Base-by-base conservation (phyloP, 1,284 basidiomycete genomes). In the Earliella scabrosa region DNA sequence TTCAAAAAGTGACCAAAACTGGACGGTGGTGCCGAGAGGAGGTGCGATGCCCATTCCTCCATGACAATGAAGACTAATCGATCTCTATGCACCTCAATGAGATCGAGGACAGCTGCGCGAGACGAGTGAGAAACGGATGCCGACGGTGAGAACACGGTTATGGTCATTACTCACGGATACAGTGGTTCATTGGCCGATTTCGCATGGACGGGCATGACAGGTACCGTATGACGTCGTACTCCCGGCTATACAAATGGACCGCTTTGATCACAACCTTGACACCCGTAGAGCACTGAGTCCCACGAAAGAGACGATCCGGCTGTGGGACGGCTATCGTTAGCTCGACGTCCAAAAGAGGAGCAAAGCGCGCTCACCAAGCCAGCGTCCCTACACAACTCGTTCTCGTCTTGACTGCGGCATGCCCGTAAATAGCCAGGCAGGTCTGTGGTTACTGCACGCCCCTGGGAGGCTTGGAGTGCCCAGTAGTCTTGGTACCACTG, bases 11-110 rank as follows among this genome's bases (percentile, higher is more conserved):
- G 69, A 38, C 72, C 71, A 45, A 85, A 66, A 60, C 77, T 82
- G 65, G 79, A 80, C 16, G 85, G 82, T 23, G 75, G 70, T 49
- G 75, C 78, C 5, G 78, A 71, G 27, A 87, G 75, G 23, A 88
- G 71, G 53, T 86, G 78, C 9, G 87, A 77, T 16, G 84, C 86
- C 88, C 88, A 91, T 69, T 88, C 83, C 67, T 90, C 88, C 87
- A 90, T 90, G 36, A 90, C 82, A 53, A 91, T 84, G 63, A 91
- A 85, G 8, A 76, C 83, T 32, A 87, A 66, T 47, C 75, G 68
- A 50, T 87, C 83, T n/a, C 74, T 66, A 1, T 73, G 69, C 21
- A 82, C 73, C 60, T 83, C 79, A 48, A 90, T 79, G 26, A 88
- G 67, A 64, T 86, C 86, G 29, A 88, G 69, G 16, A 90, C 76